Percentiles rank a stretch among this genome's conserved stretches.
Conservation (phyloP, 2,329 filamentous ascomycete species). For the Paecilomyces dactylethromorphus region DNA sequence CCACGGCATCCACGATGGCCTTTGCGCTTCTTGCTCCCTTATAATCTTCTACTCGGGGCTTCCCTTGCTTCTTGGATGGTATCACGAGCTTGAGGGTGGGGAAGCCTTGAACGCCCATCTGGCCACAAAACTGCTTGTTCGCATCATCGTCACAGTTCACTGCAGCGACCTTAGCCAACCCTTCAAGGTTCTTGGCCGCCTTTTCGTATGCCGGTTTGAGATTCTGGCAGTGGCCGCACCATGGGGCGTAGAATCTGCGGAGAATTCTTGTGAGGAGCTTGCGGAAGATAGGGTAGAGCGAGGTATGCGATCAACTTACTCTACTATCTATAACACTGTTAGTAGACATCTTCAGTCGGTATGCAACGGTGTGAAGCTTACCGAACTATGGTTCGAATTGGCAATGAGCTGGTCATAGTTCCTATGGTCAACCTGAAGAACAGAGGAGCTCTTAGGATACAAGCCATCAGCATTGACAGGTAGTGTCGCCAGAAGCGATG, state of each 20-base stretch:
- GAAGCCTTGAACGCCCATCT: constrained; percentile 87
- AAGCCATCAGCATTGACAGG: constrained; percentile 63
- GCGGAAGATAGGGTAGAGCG: not conserved
- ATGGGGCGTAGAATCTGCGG: constrained; percentile 88
- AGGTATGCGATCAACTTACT: constrained; percentile 34
- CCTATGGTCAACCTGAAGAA: constrained; percentile 72
- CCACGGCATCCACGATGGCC: constrained; percentile 77
- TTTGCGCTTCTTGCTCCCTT: constrained; percentile 77
- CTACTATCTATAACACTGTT: constrained; percentile 40
- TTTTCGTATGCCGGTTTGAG: constrained; percentile 95
- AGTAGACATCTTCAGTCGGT: constrained; percentile 5
- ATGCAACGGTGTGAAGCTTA: constrained; percentile 42
- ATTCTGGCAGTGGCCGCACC: constrained; percentile 96
- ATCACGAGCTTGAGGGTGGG: constrained; percentile 91
- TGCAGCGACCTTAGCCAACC: constrained; percentile 88
- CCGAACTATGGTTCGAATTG: constrained; percentile 85
- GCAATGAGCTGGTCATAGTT: constrained; percentile 77
- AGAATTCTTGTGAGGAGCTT: constrained; percentile 25
- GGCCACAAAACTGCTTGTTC: constrained; percentile 82
- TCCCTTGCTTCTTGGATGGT: constrained; percentile 72
- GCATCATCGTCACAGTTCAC: constrained; percentile 89
- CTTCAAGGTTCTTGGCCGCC: constrained; percentile 79
- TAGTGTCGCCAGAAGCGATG: constrained; percentile 59
- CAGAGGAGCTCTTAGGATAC: constrained; percentile 80
- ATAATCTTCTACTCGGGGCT: constrained; percentile 84